These are phyloP conservation scores for Cucumis melo DNA, from an alignment of 306 rosid species.

Conservation along the genomic window DNA sequence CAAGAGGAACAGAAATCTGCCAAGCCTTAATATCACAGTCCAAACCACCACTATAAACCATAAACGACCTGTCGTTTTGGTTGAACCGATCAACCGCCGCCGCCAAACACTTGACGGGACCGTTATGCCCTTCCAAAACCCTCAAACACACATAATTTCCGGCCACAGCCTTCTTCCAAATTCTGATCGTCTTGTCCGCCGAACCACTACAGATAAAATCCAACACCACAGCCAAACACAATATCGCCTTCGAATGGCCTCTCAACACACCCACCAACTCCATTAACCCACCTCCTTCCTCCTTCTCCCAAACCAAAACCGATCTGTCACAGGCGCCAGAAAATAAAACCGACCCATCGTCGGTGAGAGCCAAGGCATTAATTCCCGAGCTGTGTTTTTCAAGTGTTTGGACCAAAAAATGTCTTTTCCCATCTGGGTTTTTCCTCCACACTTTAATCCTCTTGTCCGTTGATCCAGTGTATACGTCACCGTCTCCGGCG, in stretches of 20 bases:
- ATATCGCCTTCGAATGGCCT: slow-evolving; percentile 58
- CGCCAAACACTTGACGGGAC: slow-evolving; percentile 60
- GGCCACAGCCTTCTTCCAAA: slow-evolving; percentile 49
- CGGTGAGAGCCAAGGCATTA: slow-evolving; percentile 61
- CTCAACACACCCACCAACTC: slow-evolving; percentile 49
- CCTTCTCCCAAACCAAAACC: slow-evolving; percentile 56
- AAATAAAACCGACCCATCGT: slow-evolving; percentile 41
- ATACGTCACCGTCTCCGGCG: slow-evolving; percentile 46
- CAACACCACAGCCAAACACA: slow-evolving; percentile 52
- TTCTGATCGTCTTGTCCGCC: slow-evolving; percentile 57
- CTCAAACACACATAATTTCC: slow-evolving; percentile 46
- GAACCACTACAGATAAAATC: slow-evolving; percentile 80
- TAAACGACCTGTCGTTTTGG: slow-evolving; percentile 9
- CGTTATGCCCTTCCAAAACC: slow-evolving; percentile 65
- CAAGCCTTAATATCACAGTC: slow-evolving; percentile 66
- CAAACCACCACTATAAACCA: slow-evolving; percentile 72
- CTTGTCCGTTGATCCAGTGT: slow-evolving; percentile 82
- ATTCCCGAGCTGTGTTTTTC: slow-evolving; percentile 73
- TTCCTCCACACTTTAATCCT: slow-evolving; percentile 69
- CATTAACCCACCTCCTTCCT: slow-evolving; percentile 19
- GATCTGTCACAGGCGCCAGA: slow-evolving; percentile 89
- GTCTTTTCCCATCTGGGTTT: slow-evolving; percentile 31
- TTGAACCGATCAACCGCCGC: slow-evolving; percentile 24
- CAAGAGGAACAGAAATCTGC: slow-evolving; percentile 39
- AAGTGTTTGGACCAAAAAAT: slow-evolving; percentile 27